phyloP scores from a whole-genome alignment of 2,329 filamentous ascomycete species.

The Chaetothyriales sp. region DNA sequence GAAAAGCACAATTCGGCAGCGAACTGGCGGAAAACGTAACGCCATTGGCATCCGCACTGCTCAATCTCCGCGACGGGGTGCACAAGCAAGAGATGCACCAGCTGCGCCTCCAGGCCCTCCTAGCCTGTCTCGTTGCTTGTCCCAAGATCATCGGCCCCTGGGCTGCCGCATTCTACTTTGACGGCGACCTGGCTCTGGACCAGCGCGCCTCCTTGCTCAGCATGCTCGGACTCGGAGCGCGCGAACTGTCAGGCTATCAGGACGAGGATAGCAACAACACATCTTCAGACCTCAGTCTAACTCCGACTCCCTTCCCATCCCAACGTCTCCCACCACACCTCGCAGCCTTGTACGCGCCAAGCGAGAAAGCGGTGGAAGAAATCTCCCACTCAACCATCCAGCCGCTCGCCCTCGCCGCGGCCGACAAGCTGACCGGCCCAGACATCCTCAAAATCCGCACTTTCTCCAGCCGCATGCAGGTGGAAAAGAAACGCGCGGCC shows the following conservation, averaged over 20 bases:
- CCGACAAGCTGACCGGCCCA: slow-evolving; percentile 64
- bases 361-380: slow-evolving; percentile 52
- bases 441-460: slow-evolving; percentile 76
- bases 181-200: slow-evolving; percentile 76
- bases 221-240: slow-evolving; percentile 62
- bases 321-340: slow-evolving; percentile 61
- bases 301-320: slow-evolving; percentile 51
- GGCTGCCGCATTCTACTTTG: slow-evolving; percentile 74
- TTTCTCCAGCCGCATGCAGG: slow-evolving; percentile 63
- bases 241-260: slow-evolving; percentile 70
- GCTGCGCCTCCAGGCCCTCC: slow-evolving; percentile 61
- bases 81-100: slow-evolving; percentile 60
- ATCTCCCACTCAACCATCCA: slow-evolving; percentile 61
- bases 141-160: slow-evolving; percentile 66
- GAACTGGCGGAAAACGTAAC: slow-evolving; percentile 75
- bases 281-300: no score
- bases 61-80: slow-evolving; percentile 39
- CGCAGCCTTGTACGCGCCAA: slow-evolving; percentile 55
- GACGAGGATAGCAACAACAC: slow-evolving; percentile 28
- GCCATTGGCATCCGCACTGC: slow-evolving; percentile 60
- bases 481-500: slow-evolving; percentile 39
- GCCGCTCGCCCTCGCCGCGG: slow-evolving; percentile 66
- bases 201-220: slow-evolving; percentile 73
- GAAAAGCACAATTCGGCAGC: slow-evolving; percentile 75
- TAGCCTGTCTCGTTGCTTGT: slow-evolving; percentile 63